Conservation (phyloP, 2,329 filamentous ascomycete genomes). For the Juglanconis sp. region DNA sequence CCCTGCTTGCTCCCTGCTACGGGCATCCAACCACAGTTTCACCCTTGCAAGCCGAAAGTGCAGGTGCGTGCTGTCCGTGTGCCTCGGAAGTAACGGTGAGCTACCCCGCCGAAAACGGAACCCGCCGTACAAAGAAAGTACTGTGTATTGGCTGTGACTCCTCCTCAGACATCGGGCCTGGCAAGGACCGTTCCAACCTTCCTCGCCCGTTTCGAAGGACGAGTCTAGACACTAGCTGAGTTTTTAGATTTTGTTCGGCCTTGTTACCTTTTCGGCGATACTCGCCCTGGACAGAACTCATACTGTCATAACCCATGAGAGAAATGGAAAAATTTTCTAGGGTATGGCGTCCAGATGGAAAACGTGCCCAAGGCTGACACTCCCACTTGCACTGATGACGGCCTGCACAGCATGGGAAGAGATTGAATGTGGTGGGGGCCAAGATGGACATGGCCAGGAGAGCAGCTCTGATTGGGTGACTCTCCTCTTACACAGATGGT, state of each 20-base stretch:
- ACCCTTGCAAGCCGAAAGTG: background rate
- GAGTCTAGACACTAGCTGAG: background rate
- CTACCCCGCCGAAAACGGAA: background rate
- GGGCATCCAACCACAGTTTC: too few relatives aligned
- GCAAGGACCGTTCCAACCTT: background rate
- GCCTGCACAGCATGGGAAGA: conserved; percentile 1
- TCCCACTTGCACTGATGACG: conserved; percentile 1
- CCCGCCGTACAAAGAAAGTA: too few relatives aligned
- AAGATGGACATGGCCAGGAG: background rate
- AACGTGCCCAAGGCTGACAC: conserved; percentile 2
- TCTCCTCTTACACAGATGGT: too few relatives aligned
- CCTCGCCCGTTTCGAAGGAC: background rate
- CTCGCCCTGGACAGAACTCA: background rate
- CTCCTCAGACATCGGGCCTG: too few relatives aligned
- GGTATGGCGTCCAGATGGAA: background rate
- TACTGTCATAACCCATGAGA: background rate
- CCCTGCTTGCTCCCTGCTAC: too few relatives aligned
- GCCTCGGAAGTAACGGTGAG: background rate
- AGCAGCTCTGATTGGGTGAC: background rate
- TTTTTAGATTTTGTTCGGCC: too few relatives aligned
- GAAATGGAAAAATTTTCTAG: background rate
- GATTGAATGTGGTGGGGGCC: background rate
- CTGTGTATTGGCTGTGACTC: too few relatives aligned
- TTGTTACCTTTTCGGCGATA: background rate
- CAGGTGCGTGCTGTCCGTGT: background rate